Base-by-base conservation (phyloP, 163 green algal species). In the Smithsoniella earleae region DNA sequence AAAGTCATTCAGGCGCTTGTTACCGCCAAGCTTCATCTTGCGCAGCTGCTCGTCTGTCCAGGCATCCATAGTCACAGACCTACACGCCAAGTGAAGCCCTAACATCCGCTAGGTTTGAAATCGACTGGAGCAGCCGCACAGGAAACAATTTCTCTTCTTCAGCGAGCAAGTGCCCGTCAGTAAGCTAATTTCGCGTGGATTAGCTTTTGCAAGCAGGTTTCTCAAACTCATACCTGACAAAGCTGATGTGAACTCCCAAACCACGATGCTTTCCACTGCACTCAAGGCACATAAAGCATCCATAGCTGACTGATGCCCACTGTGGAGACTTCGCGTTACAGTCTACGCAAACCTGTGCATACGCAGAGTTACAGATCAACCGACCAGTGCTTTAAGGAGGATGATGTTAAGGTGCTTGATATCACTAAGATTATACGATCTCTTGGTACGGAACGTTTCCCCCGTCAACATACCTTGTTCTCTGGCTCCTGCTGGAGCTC, bases 211-310 rank as follows among this genome's bases (percentile, higher is more conserved):
- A n/a, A n/a, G n/a, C n/a, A n/a, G n/a, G n/a, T n/a, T n/a, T n/a
- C n/a, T 2, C 18, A 44, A 18, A 13, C 43, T 22, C 81, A 46
- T 69, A 96, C 83, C 94, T 85, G 3, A 99, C 94, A 79, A 98
- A 99, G 73, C 81, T 92, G 76, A 98, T 90, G 77, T 99, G 94
- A 46, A 99, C 94, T 45, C 94, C 94, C 33, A 99, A 82, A 1
- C 92, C 90, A 16, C 94, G 82, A 78, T 99, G 94, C 75, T 89
- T 84, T 4, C 94, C 94, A 69, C 85, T 95, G 83, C 94, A 99
- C 75, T 99, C 93, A 36, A 99, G 78, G 83, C 94, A 99, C 86
- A 99, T 95, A 80, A 99, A 99, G 44, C 89, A 90, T 72, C 93
- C 93, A 81, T 96, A 96, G 2, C 77, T 89, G 2, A 97, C 91